Percentiles rank a stretch among this genome's conserved stretches.
Conservation (phyloP, 768 basidiomycete genomes). For the Phlebiopsis gigantea region DNA sequence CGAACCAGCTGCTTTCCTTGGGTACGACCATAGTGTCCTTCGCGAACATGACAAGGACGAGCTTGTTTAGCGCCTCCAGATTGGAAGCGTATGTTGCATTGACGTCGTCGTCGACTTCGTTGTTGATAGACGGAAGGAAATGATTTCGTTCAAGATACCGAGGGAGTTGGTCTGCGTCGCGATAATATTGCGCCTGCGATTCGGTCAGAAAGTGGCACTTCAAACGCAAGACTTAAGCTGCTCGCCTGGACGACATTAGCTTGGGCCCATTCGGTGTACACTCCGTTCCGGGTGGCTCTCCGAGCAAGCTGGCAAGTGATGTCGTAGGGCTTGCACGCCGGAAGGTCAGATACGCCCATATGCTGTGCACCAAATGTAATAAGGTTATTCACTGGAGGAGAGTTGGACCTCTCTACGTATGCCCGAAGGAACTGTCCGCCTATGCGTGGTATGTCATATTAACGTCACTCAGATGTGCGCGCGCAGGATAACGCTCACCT, state of each 20-base stretch:
- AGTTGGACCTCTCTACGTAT: constrained; percentile 72
- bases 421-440: constrained; percentile 87
- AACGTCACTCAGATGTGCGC: not conserved
- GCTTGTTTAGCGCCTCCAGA: constrained; percentile 53
- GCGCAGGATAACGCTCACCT: constrained; percentile 33
- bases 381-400: constrained; percentile 71
- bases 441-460: constrained; percentile 18
- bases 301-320: constrained; percentile 66
- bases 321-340: constrained; percentile 58
- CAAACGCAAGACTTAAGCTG: constrained; percentile 11
- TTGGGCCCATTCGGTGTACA: constrained; percentile 76
- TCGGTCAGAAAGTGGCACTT: not conserved
- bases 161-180: constrained; percentile 59
- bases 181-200: constrained; percentile 79
- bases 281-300: constrained; percentile 52
- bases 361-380: constrained; percentile 87
- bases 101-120: constrained; percentile 50
- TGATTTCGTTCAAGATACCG: constrained; percentile 54
- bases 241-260: constrained; percentile 72
- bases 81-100: constrained; percentile 60
- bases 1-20: constrained; percentile 86
- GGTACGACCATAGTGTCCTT: constrained; percentile 76
- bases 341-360: constrained; percentile 79
- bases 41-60: constrained; percentile 71
- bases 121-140: constrained; percentile 77